Conservation (phyloP, 257 asterid species). For the Penstemon barbatus region DNA sequence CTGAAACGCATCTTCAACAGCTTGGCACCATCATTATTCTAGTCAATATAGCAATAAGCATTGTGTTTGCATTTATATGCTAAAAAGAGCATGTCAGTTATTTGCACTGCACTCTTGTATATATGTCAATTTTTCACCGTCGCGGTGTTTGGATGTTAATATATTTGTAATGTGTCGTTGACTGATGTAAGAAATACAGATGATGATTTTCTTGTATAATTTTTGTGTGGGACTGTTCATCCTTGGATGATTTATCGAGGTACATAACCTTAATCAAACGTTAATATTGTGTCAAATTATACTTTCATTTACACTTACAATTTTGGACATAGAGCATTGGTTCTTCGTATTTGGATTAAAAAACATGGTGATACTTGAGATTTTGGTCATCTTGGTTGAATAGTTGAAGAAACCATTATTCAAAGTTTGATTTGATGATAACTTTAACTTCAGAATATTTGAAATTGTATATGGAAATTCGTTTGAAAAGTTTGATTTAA, state of each 20-base stretch:
- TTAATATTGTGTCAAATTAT: too few species aligned
- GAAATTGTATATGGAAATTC: background rate
- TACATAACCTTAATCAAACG: too few species aligned
- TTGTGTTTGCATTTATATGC: conserved; percentile 17
- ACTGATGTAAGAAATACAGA: background rate
- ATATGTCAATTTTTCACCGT: conserved; percentile 18
- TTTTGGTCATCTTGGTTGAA: too few species aligned
- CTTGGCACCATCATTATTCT: conserved; percentile 46
- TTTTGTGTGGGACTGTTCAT: too few species aligned
- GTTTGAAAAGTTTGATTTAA: too few species aligned
- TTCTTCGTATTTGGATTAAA: too few species aligned
- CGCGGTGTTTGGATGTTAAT: conserved; percentile 17
- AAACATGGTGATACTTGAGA: too few species aligned
- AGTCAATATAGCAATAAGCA: background rate
- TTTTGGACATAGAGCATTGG: too few species aligned
- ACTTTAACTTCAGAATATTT: background rate
- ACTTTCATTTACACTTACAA: too few species aligned
- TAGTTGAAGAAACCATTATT: too few species aligned
- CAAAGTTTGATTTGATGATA: too few species aligned
- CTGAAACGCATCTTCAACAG: conserved; percentile 92
- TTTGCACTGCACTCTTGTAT: conserved; percentile 16
- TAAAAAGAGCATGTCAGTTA: background rate
- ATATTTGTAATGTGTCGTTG: background rate
- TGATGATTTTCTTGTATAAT: background rate
- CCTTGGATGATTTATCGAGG: too few species aligned